Percentiles rank a stretch among this genome's conserved stretches.
Conservation (phyloP, 2,329 filamentous ascomycete genomes). For the Hypoxylon sp. region DNA sequence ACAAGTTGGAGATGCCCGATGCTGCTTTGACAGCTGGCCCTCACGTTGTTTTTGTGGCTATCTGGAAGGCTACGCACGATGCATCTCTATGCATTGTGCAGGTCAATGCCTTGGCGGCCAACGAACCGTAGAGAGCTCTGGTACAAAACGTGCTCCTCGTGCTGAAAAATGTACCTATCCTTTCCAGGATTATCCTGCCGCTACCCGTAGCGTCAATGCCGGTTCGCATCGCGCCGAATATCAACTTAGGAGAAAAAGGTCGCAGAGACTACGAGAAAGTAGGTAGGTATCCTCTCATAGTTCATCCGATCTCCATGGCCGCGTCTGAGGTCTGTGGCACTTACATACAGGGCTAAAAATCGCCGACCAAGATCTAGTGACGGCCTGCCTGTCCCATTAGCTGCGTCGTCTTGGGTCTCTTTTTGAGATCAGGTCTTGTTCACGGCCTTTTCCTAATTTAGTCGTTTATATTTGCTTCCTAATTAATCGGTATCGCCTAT, state of each 20-base stretch:
- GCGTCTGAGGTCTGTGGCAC: constrained; percentile 34
- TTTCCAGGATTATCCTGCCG: constrained; percentile 26
- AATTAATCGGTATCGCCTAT: constrained; percentile 30
- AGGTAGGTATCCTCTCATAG: constrained; percentile 22
- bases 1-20: constrained; percentile 47
- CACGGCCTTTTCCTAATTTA: constrained; percentile 30
- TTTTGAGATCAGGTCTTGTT: constrained; percentile 23
- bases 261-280: constrained; percentile 2
- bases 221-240: constrained; percentile 41
- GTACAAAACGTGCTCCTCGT: constrained; percentile 19
- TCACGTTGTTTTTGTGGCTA: constrained; percentile 40
- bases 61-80: constrained; percentile 40
- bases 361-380: constrained; percentile 44
- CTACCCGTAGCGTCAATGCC: constrained; percentile 40
- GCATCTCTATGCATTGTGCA: constrained; percentile 45
- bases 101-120: constrained; percentile 45
- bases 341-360: constrained; percentile 44
- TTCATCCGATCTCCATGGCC: constrained; percentile 34
- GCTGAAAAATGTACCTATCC: constrained; percentile 14
- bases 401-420: constrained; percentile 29
- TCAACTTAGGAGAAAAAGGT: constrained; percentile 13
- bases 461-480: constrained; percentile 34
- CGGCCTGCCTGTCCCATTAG: constrained; percentile 27
- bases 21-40: constrained; percentile 46
- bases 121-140: constrained; percentile 38